phyloP scores from a whole-genome alignment of 2,329 filamentous ascomycete genomes.

The Aspergillus caelatus region DNA sequence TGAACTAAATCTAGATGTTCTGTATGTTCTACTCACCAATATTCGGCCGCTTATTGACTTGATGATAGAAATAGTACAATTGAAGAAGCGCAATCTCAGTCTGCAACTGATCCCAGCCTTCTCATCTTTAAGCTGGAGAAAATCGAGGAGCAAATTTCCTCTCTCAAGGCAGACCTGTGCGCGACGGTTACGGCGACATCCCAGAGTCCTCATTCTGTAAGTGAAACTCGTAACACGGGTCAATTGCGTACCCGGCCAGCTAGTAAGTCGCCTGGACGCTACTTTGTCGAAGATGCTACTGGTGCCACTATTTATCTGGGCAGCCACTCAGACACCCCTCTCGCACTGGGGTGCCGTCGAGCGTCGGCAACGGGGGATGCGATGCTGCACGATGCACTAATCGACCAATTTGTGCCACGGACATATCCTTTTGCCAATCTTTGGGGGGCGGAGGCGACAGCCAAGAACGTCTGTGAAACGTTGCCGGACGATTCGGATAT shows the following conservation, averaged over 20 bases:
- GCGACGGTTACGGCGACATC: not conserved
- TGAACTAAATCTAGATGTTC: constrained; percentile 2
- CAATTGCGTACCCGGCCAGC: not conserved
- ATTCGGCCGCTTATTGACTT: not conserved
- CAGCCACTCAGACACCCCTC: constrained; percentile 23
- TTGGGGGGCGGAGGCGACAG: constrained; percentile 22
- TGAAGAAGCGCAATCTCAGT: not conserved
- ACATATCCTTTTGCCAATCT: constrained; percentile 28
- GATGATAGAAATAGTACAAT: not conserved
- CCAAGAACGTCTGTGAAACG: constrained; percentile 23
- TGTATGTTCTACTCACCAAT: not conserved
- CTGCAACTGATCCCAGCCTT: not conserved
- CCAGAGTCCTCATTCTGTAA: not conserved
- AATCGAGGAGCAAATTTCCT: constrained; percentile 27
- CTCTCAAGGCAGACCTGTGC: constrained; percentile 24
- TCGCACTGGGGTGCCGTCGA: constrained; percentile 20
- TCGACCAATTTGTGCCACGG: constrained; percentile 24
- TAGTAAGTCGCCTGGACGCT: constrained; percentile 20
- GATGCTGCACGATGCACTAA: constrained; percentile 14
- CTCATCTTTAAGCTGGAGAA: constrained; percentile 17
- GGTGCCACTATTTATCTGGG: constrained; percentile 28
- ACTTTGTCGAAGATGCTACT: constrained; percentile 26
- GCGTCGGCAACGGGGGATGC: constrained; percentile 8
- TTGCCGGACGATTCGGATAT: constrained; percentile 27
- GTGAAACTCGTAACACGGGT: not conserved